Base-by-base conservation (phyloP, 495 filamentous ascomycete species). In the Penicillium cataractarum region DNA sequence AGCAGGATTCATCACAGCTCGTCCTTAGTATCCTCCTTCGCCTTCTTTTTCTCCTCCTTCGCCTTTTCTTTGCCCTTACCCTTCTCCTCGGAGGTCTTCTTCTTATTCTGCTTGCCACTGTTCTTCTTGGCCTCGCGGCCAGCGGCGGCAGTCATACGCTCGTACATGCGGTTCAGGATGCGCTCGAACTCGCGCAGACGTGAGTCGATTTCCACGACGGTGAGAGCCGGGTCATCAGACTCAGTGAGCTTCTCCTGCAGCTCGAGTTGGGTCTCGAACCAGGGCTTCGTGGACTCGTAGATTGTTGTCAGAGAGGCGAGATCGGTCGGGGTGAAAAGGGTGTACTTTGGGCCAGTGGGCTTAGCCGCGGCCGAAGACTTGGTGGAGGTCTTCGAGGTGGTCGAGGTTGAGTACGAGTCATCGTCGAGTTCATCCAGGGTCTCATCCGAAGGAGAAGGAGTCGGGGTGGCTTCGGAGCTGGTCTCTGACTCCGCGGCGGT, bases 171-270 rank as follows among this genome's bases (percentile, higher is more conserved):
- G 82, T 86, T 89, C 82, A 89, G 83, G 49, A 90, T 79, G 48
- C 93, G 80, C 55, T 90, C 87, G 69, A 90, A 81, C 46, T 90
- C 85, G 6, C 83, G 84, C 71, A 63, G 74, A 52, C 73, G 75
- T 27, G 55, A 63, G 60, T 82, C 77, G 24, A 97, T 73, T 19
- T 94, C 92, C 67, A 86, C 86, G 52, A 86, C 74, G 22, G 86
- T 78, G 3, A 96, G 74, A 7, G 86, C 86, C 0, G 92, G 90
- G 59, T 95, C 88, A 33, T 90, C 89, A 6, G 86, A 86, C 22
- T 76, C 77, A 24, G 82, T 79, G 15, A 93, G 84, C 67, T 85
- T 84, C 33, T 90, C 87, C 68, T 96, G 92, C 53, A 78, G 72
- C 0, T 78, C 77, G n/a, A 89, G 72, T 67, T 89, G 87, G 69